These are phyloP conservation scores for Trametes punicea DNA, from an alignment of 768 basidiomycete species.

Conservation along the genomic window DNA sequence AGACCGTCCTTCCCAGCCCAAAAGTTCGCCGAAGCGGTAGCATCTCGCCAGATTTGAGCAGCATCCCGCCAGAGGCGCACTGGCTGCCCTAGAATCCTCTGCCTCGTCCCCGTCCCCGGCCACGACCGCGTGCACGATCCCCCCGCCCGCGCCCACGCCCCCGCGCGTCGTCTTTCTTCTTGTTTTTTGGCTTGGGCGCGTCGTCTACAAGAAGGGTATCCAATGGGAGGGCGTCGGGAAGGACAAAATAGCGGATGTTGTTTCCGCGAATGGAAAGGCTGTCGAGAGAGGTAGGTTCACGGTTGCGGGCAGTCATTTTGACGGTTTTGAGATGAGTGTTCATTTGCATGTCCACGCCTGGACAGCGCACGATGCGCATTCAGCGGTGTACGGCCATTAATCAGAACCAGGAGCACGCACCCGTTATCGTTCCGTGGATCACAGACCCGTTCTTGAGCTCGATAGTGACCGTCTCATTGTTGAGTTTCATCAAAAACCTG, in stretches of 20 bases:
- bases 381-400: neutral
- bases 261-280: slow-evolving; percentile 93
- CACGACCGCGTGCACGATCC: slow-evolving; percentile 51
- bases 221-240: slow-evolving; percentile 95
- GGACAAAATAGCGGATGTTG: slow-evolving; percentile 93
- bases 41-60: slow-evolving; percentile 1
- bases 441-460: slow-evolving; percentile 97
- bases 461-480: slow-evolving; percentile 98
- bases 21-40: neutral
- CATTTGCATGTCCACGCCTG: slow-evolving; percentile 99
- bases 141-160: slow-evolving; percentile 61
- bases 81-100: slow-evolving; percentile 22
- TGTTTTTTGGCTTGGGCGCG: slow-evolving; percentile 90
- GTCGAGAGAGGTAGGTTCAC: slow-evolving; percentile 84
- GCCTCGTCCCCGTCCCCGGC: slow-evolving; percentile 40
- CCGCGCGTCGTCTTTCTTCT: slow-evolving; percentile 82
- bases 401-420: slow-evolving; percentile 45
- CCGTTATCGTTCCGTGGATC: slow-evolving; percentile 95
- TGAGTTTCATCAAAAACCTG: slow-evolving; percentile 99
- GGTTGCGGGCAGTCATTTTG: slow-evolving; percentile 91
- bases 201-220: slow-evolving; percentile 98
- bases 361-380: neutral
- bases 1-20: neutral
- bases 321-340: slow-evolving; percentile 98
- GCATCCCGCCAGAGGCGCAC: neutral